These are phyloP conservation scores for Aspergillus ruber DNA, from an alignment of 2,329 filamentous ascomycete species.

Conservation along the genomic window DNA sequence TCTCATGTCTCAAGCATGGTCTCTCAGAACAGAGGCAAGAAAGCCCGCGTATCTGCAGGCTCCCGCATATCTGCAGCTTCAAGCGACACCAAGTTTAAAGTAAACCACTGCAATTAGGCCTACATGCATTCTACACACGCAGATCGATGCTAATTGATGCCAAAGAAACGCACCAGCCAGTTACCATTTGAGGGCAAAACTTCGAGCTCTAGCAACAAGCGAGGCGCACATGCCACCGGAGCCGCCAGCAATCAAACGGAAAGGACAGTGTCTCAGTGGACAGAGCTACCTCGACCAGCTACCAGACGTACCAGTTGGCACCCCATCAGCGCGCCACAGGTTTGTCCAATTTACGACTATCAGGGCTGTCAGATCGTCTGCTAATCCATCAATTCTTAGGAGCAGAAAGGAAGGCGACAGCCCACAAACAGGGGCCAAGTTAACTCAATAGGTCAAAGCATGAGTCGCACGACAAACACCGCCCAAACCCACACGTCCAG, in stretches of 20 bases:
- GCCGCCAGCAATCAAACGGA: background rate
- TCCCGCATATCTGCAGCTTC: too few relatives aligned
- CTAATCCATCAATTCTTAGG: background rate
- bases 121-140: too few relatives aligned
- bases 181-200: too few relatives aligned
- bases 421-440: background rate
- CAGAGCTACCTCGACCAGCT: too few relatives aligned
- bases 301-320: too few relatives aligned
- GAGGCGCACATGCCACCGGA: too few relatives aligned
- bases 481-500: background rate
- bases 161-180: background rate
- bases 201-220: too few relatives aligned
- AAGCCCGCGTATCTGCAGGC: background rate
- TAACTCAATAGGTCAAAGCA: background rate
- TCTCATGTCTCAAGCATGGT: background rate
- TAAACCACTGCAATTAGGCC: background rate
- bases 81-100: background rate
- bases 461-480: background rate
- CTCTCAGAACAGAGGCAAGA: background rate
- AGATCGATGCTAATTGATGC: background rate
- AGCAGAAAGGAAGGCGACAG: background rate
- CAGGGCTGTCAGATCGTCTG: background rate
- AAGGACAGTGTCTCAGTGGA: background rate
- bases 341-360: too few relatives aligned
- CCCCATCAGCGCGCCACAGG: too few relatives aligned